phyloP scores from a whole-genome alignment of 352 stramenopile genomes.

The Globisporangium emineosum region DNA sequence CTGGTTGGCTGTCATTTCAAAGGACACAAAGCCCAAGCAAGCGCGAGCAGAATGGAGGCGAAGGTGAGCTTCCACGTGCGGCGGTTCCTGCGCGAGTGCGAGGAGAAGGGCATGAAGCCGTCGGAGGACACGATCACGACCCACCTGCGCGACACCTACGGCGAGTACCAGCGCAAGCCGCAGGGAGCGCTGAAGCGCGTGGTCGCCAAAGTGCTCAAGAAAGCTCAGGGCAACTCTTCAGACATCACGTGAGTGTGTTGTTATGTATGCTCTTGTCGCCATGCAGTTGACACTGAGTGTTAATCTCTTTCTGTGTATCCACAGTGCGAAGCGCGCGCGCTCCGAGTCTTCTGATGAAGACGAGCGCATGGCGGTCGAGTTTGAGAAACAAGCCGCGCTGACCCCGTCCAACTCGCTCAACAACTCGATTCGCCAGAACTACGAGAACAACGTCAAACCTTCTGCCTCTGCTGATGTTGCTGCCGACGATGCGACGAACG shows the following conservation, averaged over 20 bases:
- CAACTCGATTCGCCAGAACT: constrained; percentile 74
- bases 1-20: constrained; percentile 1
- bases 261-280: neutral
- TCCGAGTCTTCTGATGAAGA: constrained; percentile 63
- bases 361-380: constrained; percentile 46
- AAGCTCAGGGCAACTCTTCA: constrained; percentile 26
- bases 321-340: constrained; percentile 51
- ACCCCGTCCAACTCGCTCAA: constrained; percentile 63
- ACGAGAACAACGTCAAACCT: constrained; percentile 30
- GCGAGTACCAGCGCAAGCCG: constrained; percentile 86
- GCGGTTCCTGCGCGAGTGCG: constrained; percentile 78
- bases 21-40: neutral
- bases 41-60: constrained; percentile 58
- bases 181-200: constrained; percentile 59
- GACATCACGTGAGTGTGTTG: constrained; percentile 16
- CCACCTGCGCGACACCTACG: constrained; percentile 69
- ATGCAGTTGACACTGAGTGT: neutral
- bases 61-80: constrained; percentile 88
- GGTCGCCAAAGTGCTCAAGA: constrained; percentile 72
- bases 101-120: constrained; percentile 51
- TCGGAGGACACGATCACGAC: constrained; percentile 59
- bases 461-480: neutral
- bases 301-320: neutral
- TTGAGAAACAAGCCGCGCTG: constrained; percentile 41
- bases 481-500: neutral